Conservation (phyloP, 805 yeast genomes). For the Candida chauliodis region DNA sequence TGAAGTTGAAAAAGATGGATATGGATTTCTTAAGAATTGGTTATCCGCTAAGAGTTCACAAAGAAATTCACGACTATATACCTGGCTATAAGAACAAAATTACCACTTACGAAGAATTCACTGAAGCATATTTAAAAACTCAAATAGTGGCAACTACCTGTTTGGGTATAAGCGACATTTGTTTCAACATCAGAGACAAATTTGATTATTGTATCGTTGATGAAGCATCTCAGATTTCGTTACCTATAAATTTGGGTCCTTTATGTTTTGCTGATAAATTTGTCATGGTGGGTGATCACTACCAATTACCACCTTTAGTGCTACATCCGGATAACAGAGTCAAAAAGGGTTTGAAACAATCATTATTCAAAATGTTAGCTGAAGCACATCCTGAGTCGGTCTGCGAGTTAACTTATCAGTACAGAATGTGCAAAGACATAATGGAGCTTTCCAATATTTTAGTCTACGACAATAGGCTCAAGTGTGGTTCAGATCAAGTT, state of each 20-base stretch:
- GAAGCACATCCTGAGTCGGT: conserved; percentile 71
- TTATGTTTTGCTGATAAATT: conserved; percentile 72
- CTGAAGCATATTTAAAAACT: conserved; percentile 48
- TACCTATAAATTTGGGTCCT: conserved; percentile 91
- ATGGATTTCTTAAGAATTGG: conserved; percentile 66
- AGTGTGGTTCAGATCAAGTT: conserved; percentile 68
- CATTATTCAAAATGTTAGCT: conserved; percentile 73
- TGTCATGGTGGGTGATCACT: conserved; percentile 94
- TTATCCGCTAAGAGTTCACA: conserved; percentile 53
- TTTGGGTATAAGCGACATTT: conserved; percentile 64
- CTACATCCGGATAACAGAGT: conserved; percentile 59
- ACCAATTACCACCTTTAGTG: conserved; percentile 88
- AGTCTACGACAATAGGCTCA: conserved; percentile 70
- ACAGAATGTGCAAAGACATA: conserved; percentile 88
- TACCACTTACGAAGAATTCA: conserved; percentile 43
- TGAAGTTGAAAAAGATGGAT: conserved; percentile 51
- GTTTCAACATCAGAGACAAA: conserved; percentile 47
- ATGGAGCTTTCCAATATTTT: conserved; percentile 78
- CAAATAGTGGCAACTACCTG: conserved; percentile 88
- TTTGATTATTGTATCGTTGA: conserved; percentile 95
- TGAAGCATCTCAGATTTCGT: conserved; percentile 93
- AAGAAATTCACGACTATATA: conserved; percentile 51
- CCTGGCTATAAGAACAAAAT: conserved; percentile 35
- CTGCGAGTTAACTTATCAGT: conserved; percentile 76
- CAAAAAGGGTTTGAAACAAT: conserved; percentile 59